Evolutionary conservation across 768 basidiomycete species (phyloP), one percentile per base, ranked within the genome.

Genomic region (Trametes elegans): DNA sequence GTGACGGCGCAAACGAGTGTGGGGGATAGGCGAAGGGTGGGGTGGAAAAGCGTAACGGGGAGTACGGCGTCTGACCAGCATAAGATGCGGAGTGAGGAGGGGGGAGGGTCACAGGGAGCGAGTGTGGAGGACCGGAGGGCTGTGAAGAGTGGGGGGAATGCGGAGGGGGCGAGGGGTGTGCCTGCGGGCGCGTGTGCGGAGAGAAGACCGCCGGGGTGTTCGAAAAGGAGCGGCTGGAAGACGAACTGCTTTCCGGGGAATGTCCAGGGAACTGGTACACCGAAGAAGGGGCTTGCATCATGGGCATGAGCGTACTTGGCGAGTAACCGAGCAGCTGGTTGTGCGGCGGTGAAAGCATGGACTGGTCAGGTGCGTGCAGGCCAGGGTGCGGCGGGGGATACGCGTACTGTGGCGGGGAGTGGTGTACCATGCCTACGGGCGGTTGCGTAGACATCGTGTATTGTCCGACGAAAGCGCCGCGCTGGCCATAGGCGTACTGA

Each of bases 361-460:
- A 68, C 46, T 64, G 66, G 44, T 78, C 80, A 28, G 63, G 59
- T 19, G 73, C 65, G 57, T 59, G 74, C 48, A 53, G 71, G 70
- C 40, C 61, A 7, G 73, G 56, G 50, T 76, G 77, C 5, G 63
- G 68, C 21, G 74, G 72, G 58, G 73, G 71, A 61, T 65, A 64
- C 43, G 60, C 62, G 61, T 61, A 64, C 57, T 58, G 64, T 2
- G 66, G 57, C 16, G 62, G 53, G 38, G 64, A 43, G 14, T 58
- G 43, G 44, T 64, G 62, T 16, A 58, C 51, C 49, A 66, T 59
- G 55, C 58, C 55, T n/a, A 56, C 53, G 46, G 54, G 59, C 24
- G 62, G 49, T 34, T 75, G 78, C 3, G 73, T 57, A 61, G 79
- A 69, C 67, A 79, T 70, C 63, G 73, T 66, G 70, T 82, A 83